Evolutionary conservation across 75 land plant genomes (phyloP).

Genomic region (Cryptomeria japonica): DNA sequence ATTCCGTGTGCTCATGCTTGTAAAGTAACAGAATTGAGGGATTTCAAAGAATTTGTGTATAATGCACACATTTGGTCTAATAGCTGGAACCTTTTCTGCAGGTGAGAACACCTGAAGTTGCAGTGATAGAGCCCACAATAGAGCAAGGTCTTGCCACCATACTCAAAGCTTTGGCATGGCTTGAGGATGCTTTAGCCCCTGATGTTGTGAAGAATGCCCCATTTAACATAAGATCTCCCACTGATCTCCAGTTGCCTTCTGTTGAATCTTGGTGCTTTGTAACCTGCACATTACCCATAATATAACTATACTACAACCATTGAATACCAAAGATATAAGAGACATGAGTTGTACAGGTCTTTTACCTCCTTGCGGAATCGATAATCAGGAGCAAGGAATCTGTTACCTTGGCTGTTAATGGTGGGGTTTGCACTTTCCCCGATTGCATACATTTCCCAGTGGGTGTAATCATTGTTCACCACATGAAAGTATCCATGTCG

Average conservation of each 20-base stretch:
- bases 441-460: conserved; percentile 97
- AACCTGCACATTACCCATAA: conserved; percentile 23
- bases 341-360: neutral
- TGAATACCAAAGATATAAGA: no score
- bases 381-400: conserved; percentile 70
- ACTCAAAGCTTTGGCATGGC: conserved; percentile 26
- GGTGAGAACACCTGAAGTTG: conserved; percentile 21
- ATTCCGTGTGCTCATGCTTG: no score
- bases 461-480: conserved; percentile 86
- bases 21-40: no score
- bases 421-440: conserved; percentile 94
- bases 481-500: conserved; percentile 90
- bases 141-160: conserved; percentile 24
- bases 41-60: no score
- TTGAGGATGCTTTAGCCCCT: conserved; percentile 26
- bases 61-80: neutral
- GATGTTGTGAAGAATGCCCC: conserved; percentile 48
- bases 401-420: conserved; percentile 86
- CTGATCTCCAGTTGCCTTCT: conserved; percentile 37
- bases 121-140: conserved; percentile 17
- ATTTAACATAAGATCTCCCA: conserved; percentile 49
- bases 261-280: conserved; percentile 39
- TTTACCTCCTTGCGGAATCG: conserved; percentile 68
- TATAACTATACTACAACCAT: neutral
- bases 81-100: conserved; percentile 17